phyloP scores from a whole-genome alignment of 2,329 filamentous ascomycete genomes.

The Colletotrichum nymphaeae region DNA sequence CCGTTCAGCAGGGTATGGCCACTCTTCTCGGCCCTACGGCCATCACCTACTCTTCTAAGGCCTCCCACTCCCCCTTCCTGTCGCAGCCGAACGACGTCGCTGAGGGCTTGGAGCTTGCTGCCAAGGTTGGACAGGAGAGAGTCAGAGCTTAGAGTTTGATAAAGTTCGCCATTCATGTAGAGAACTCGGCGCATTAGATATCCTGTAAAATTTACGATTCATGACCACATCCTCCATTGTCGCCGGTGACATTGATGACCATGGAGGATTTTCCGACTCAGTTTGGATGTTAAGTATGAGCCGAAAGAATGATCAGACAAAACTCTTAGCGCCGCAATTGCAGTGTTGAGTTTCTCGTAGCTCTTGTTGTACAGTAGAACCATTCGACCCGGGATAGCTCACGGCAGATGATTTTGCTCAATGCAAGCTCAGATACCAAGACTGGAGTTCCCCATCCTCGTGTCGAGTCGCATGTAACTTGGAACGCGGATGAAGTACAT shows the following conservation, averaged over 20 bases:
- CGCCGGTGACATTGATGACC: too few relatives aligned
- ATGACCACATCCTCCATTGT: neutral
- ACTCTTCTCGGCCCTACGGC: conserved; percentile 22
- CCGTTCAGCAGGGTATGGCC: conserved; percentile 40
- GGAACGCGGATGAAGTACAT: neutral
- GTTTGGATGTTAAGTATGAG: neutral
- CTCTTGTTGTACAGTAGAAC: too few relatives aligned
- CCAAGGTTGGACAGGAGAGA: conserved; percentile 18
- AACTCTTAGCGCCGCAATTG: neutral
- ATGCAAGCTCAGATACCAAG: too few relatives aligned
- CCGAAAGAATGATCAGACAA: neutral
- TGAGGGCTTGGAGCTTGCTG: conserved; percentile 15
- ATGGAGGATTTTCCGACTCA: neutral
- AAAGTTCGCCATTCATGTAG: neutral
- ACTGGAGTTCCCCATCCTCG: too few relatives aligned
- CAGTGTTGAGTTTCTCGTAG: too few relatives aligned
- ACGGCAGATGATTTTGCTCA: too few relatives aligned
- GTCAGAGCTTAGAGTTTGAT: conserved; percentile 3
- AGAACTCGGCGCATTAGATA: neutral
- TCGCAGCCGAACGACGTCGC: conserved; percentile 4
- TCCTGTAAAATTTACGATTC: conserved; percentile 1
- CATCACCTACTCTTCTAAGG: conserved; percentile 17
- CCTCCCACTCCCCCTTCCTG: conserved; percentile 27
- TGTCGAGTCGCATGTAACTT: neutral
- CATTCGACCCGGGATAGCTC: too few relatives aligned